phyloP scores from a whole-genome alignment of 768 basidiomycete species.

The Mycena latifolia region DNA sequence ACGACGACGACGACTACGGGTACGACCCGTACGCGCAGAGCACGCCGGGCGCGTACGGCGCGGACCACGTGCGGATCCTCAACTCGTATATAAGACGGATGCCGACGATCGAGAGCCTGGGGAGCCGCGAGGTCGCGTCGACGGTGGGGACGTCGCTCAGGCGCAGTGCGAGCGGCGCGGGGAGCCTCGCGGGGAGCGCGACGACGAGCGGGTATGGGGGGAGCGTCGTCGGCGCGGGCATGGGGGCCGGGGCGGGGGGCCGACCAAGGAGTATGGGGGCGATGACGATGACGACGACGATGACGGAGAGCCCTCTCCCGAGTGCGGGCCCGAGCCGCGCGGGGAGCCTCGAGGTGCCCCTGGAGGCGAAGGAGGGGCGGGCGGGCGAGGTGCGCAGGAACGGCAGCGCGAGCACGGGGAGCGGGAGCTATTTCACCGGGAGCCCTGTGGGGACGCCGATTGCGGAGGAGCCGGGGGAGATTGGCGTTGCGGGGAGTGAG shows the following conservation, averaged over 20 bases:
- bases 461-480: constrained; percentile 18
- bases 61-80: constrained; percentile 67
- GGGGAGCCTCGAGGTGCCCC: constrained; percentile 24
- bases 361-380: neutral
- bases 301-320: constrained; percentile 43
- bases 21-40: constrained; percentile 65
- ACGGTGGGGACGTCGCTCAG: neutral
- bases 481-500: neutral
- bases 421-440: neutral
- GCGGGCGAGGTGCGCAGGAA: neutral
- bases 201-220: neutral
- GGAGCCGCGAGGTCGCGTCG: constrained; percentile 67
- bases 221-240: neutral
- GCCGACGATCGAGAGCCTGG: constrained; percentile 86
- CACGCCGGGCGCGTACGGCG: constrained; percentile 48
- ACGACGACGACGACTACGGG: constrained; percentile 39
- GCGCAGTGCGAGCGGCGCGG: too few relatives aligned
- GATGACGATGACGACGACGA: constrained; percentile 53
- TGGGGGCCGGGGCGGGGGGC: too few relatives aligned
- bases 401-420: too few relatives aligned
- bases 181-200: neutral
- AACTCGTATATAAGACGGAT: constrained; percentile 77
- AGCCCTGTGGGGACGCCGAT: constrained; percentile 17
- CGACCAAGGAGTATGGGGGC: constrained; percentile 8
- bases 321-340: constrained; percentile 53